phyloP scores from a whole-genome alignment of 805 yeast species.

The Blastobotrys peoriensis region DNA sequence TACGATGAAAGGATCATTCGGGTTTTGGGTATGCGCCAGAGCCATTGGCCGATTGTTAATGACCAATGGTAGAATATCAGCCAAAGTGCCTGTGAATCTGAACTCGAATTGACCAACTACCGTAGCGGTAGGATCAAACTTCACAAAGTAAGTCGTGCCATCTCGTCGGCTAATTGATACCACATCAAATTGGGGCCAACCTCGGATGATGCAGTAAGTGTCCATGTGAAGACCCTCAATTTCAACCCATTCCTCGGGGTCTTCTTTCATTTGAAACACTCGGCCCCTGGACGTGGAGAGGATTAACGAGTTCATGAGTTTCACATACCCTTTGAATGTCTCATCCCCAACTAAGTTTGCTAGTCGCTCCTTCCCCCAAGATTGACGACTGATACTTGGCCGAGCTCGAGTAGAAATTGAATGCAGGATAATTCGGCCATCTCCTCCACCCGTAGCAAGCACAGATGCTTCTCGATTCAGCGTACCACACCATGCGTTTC shows the following conservation, averaged over 20 bases:
- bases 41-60: slow-evolving; percentile 23
- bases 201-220: slow-evolving; percentile 17
- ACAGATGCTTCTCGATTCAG: slow-evolving; percentile 49
- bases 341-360: slow-evolving; percentile 39
- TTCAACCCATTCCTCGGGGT: slow-evolving; percentile 10
- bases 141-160: slow-evolving; percentile 16
- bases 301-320: slow-evolving; percentile 41
- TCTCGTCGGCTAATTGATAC: slow-evolving; percentile 38
- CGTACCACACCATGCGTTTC: slow-evolving; percentile 72
- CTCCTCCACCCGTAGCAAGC: slow-evolving; percentile 89
- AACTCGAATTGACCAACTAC: slow-evolving; percentile 18
- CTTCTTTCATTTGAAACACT: slow-evolving; percentile 31
- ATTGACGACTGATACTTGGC: slow-evolving; percentile 1
- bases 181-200: slow-evolving; percentile 39
- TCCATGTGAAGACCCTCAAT: slow-evolving; percentile 12
- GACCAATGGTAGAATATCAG: slow-evolving; percentile 18
- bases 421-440: slow-evolving; percentile 69
- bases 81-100: slow-evolving; percentile 33
- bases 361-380: slow-evolving; percentile 1
- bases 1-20: slow-evolving; percentile 46
- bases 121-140: slow-evolving; percentile 19
- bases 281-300: slow-evolving; percentile 54
- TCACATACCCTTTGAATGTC: slow-evolving; percentile 53
- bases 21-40: slow-evolving; percentile 63
- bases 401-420: slow-evolving; percentile 30